These are phyloP conservation scores for Monosporozyma servazzii DNA, from an alignment of 805 yeast species.

Conservation along the genomic window DNA sequence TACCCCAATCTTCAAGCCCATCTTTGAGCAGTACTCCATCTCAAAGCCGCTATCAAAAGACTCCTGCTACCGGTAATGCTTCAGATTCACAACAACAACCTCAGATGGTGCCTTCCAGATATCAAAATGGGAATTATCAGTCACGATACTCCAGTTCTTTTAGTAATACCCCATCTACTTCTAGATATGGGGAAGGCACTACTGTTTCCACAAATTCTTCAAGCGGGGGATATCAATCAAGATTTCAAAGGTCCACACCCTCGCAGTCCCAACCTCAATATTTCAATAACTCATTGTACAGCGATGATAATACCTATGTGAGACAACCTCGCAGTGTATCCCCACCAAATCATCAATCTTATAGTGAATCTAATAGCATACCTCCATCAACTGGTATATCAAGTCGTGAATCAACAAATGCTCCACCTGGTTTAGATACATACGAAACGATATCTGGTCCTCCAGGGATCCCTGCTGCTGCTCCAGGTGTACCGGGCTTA, in stretches of 20 bases:
- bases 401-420: neutral
- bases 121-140: neutral
- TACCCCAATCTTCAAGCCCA: neutral
- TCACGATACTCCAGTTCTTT: neutral
- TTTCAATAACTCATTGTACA: neutral
- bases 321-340: neutral
- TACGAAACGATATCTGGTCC: neutral
- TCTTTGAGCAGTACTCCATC: neutral
- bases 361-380: neutral
- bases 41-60: constrained; percentile 1
- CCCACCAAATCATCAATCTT: neutral
- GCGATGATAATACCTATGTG: neutral
- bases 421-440: neutral
- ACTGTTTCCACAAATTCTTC: neutral
- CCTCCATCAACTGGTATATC: neutral
- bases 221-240: constrained; percentile 1
- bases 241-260: constrained; percentile 1
- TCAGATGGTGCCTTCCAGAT: neutral
- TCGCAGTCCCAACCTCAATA: neutral
- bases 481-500: constrained; percentile 3
- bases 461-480: neutral
- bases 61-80: neutral
- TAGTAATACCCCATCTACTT: neutral
- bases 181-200: neutral
- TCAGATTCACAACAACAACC: neutral